Base-by-base conservation (phyloP, 495 filamentous ascomycete species). In the Pyrenula massariospora region DNA sequence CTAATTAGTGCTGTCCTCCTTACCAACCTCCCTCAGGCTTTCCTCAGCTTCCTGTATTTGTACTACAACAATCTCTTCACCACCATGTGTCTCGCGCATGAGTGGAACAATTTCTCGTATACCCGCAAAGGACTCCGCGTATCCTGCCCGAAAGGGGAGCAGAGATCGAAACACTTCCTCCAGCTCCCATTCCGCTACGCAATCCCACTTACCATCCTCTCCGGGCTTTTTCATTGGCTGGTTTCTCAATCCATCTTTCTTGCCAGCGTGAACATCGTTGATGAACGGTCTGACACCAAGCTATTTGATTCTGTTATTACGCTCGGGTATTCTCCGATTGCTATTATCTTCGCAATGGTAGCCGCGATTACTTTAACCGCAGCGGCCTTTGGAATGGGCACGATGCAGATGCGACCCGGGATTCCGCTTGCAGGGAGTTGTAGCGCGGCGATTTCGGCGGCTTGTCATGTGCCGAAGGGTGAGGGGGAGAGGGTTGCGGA, bases 121-220 rank as follows among this genome's bases (percentile, higher is more conserved):
- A 23, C 54, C 12, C 64, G 63, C 10, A 72, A 68, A 52, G 22
- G 54, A 1, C 65, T 81, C 0, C 66, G 78, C 15, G 72, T 80
- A 2, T 76, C 76, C 1, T 22, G 24, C 10, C 71, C 72, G 0
- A 52, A 56, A 36, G 68, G 70, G 0, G 36, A 53, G 2, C 80
- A 84, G 58, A 68, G 70, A 2, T 64, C 63, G 2, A 75, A 72
- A 5, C 76, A 77, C 60, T 73, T 67, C 55, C 71, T 80, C 0
- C 67, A 70, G 31, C 66, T 81, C 2, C 76, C 76, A 0, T 78
- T 72, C 36, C 62, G 61, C 10, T 78, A 72, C 58, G 63, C 59
- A 10, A 25, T 77, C 12, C 70, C 74, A 0, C 63, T 79, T 0
- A 47, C 72, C 0, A 31, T 58, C 12, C 24, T 64, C 20, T 68